Evolutionary conservation across 345 rosid genomes (phyloP).

Genomic region (Lumnitzera racemosa): DNA sequence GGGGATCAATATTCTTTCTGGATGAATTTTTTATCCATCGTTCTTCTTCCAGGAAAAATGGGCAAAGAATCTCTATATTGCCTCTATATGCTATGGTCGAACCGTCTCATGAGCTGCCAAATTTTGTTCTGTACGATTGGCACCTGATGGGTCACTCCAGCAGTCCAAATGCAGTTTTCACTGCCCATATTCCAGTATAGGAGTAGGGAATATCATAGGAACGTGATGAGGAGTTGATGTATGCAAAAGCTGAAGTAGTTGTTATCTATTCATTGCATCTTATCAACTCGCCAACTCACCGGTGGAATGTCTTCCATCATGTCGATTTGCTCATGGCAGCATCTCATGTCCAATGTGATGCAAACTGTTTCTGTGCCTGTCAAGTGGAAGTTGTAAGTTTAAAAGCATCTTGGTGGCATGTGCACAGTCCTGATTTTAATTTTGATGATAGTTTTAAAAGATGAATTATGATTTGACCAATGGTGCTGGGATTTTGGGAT

Average conservation of each 20-base stretch:
- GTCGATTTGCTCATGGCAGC: background rate
- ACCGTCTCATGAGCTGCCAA: constrained; percentile 74
- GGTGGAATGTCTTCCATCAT: background rate
- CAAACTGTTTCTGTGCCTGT: too few species aligned
- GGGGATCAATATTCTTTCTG: background rate
- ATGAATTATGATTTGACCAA: too few species aligned
- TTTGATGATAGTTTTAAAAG: too few species aligned
- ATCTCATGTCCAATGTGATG: too few species aligned
- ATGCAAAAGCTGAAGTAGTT: constrained; percentile 3
- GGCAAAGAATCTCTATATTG: constrained; percentile 88
- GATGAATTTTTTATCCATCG: background rate
- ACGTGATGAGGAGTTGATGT: background rate
- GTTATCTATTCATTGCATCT: background rate
- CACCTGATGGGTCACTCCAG: constrained; percentile 3
- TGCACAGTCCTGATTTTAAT: too few species aligned
- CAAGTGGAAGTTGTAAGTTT: too few species aligned
- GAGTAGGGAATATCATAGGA: background rate
- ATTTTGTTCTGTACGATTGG: constrained; percentile 24
- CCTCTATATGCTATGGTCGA: constrained; percentile 91
- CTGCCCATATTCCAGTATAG: background rate
- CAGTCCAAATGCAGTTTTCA: background rate
- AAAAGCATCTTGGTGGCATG: too few species aligned
- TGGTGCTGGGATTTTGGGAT: too few species aligned
- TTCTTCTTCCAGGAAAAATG: constrained; percentile 74
- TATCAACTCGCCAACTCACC: background rate